These are phyloP conservation scores for Morella rubra DNA, from an alignment of 306 rosid genomes.

Conservation along the genomic window DNA sequence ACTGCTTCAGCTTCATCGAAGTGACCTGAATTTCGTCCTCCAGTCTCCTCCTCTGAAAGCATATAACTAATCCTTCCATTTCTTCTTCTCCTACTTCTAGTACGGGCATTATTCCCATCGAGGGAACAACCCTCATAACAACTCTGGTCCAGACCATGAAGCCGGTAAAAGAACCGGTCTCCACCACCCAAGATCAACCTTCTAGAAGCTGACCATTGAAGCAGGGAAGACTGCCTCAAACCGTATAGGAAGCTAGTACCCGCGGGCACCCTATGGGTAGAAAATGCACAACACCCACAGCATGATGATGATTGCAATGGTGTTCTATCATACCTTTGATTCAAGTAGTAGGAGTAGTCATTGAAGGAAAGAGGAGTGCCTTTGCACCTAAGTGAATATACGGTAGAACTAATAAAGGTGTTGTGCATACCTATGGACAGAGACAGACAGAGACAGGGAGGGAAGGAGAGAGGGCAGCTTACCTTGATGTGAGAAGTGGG, in stretches of 20 bases:
- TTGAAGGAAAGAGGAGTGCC: constrained; percentile 52
- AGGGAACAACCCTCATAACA: constrained; percentile 40
- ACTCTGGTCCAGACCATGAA: constrained; percentile 37
- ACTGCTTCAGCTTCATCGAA: constrained; percentile 56
- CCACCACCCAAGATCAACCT: constrained; percentile 58
- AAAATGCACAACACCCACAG: constrained; percentile 52
- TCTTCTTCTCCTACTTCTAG: constrained; percentile 47
- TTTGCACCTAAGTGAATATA: constrained; percentile 53
- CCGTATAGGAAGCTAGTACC: constrained; percentile 55
- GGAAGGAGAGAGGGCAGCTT: constrained; percentile 3
- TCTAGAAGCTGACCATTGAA: constrained; percentile 70
- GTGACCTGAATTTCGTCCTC: constrained; percentile 29
- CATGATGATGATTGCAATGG: constrained; percentile 40
- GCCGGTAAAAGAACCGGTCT: constrained; percentile 39
- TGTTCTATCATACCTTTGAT: constrained; percentile 55
- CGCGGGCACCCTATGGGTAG: constrained; percentile 42
- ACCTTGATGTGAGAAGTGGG: constrained; percentile 39
- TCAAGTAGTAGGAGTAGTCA: constrained; percentile 53
- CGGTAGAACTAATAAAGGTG: constrained; percentile 56
- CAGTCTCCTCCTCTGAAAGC: constrained; percentile 41
- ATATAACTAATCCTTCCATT: constrained; percentile 33
- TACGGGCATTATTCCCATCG: constrained; percentile 41
- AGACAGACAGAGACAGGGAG: constrained; percentile 8
- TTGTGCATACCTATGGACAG: constrained; percentile 43
- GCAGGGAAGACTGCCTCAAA: constrained; percentile 74